Conservation (phyloP, 1,284 basidiomycete genomes). For the Sphaerobolus stellatus region DNA sequence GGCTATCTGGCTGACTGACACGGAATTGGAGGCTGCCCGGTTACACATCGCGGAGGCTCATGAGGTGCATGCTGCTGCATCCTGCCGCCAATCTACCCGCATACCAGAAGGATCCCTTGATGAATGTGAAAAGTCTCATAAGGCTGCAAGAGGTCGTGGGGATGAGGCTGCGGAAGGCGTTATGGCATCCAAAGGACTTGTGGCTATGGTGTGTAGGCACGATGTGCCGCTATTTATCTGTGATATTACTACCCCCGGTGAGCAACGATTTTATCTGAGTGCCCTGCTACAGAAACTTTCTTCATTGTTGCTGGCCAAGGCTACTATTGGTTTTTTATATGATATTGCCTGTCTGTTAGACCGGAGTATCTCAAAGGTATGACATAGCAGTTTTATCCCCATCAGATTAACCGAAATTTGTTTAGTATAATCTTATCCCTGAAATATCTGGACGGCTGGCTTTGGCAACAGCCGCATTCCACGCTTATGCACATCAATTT, state of each 20-base stretch:
- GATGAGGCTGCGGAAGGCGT: conserved; percentile 12
- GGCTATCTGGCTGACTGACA: no score
- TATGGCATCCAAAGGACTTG: conserved; percentile 32
- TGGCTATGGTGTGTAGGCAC: conserved; percentile 34
- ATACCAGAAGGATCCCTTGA: no score
- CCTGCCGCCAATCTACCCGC: no score
- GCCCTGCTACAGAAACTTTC: conserved; percentile 27
- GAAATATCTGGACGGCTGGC: conserved; percentile 20
- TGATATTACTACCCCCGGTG: conserved; percentile 33
- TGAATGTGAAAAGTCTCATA: no score
- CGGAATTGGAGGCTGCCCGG: no score
- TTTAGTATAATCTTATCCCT: conserved; percentile 9
- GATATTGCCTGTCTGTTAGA: conserved; percentile 31
- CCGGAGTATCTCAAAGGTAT: conserved; percentile 26
- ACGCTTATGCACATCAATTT: conserved; percentile 37
- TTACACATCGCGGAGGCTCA: no score
- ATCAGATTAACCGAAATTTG: background rate
- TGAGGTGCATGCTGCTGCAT: no score
- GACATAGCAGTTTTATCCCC: conserved; percentile 14
- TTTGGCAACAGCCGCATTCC: conserved; percentile 32
- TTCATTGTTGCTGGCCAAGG: no score
- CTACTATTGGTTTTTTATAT: conserved; percentile 28
- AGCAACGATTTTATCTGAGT: conserved; percentile 29
- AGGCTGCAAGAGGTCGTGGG: no score
- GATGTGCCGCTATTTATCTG: conserved; percentile 29